phyloP scores from a whole-genome alignment of 257 asterid species.

The Solanum gandarillasii region DNA sequence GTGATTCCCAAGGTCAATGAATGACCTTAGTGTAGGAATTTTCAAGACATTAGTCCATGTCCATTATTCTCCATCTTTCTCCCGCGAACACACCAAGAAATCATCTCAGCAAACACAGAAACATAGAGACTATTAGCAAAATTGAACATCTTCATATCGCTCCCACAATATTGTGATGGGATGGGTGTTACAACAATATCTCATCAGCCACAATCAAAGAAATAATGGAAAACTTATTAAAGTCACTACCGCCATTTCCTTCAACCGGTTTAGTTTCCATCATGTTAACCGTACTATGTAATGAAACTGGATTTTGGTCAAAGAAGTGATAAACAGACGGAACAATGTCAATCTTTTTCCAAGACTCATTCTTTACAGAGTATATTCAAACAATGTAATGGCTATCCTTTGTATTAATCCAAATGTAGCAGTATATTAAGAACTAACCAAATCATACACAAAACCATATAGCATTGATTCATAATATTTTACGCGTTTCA shows the following conservation, averaged over 20 bases:
- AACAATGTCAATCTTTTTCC: not conserved
- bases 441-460: not conserved
- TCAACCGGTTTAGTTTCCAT: not conserved
- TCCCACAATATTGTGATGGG: no score
- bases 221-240: not conserved
- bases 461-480: not conserved
- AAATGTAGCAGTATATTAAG: not conserved
- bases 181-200: no score
- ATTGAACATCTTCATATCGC: no score
- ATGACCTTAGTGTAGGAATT: no score
- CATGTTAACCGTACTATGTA: not conserved
- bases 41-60: no score
- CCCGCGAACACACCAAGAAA: no score
- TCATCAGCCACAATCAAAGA: no score
- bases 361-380: not conserved
- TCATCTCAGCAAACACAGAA: no score
- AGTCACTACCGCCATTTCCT: not conserved
- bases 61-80: no score
- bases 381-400: not conserved
- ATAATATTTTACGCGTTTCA: not conserved
- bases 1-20: no score
- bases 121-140: no score
- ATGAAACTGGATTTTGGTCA: not conserved
- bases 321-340: not conserved
- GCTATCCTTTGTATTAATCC: not conserved